These are phyloP conservation scores for Marasmius sp. DNA, from an alignment of 1,284 basidiomycete species.

Conservation along the genomic window DNA sequence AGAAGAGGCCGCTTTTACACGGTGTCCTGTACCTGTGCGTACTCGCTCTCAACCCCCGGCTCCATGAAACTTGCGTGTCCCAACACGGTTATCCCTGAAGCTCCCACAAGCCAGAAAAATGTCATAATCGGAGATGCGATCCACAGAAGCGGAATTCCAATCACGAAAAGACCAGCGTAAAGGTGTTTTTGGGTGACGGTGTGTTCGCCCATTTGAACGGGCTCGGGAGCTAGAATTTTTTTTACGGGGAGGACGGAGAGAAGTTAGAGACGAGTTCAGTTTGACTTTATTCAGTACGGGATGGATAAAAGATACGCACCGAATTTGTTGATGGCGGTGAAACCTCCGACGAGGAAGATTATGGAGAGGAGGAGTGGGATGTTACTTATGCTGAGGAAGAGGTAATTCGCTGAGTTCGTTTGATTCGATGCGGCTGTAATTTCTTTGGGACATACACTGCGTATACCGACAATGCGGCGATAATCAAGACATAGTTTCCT, in stretches of 20 bases:
- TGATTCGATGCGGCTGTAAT: background rate
- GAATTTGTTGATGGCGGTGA: constrained; percentile 86
- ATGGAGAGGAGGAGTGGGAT: constrained; percentile 81
- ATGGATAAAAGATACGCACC: constrained; percentile 51
- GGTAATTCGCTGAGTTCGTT: background rate
- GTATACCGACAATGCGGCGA: constrained; percentile 84
- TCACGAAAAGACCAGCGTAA: constrained; percentile 78
- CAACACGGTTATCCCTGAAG: constrained; percentile 73
- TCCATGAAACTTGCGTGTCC: constrained; percentile 83
- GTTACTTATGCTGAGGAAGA: constrained; percentile 63
- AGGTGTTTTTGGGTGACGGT: constrained; percentile 82
- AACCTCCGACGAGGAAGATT: constrained; percentile 89
- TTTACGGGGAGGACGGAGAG: background rate
- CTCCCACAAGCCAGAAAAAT: constrained; percentile 81
- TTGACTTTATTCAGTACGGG: background rate
- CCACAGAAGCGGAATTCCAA: constrained; percentile 74
- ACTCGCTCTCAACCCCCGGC: constrained; percentile 89
- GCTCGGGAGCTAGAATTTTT: constrained; percentile 59
- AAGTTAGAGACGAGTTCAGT: constrained; percentile 1
- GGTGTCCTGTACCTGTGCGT: constrained; percentile 69
- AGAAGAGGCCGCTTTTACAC: constrained; percentile 40
- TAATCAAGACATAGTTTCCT: constrained; percentile 89
- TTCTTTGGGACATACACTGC: constrained; percentile 67
- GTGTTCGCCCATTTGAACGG: constrained; percentile 76
- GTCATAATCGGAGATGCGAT: constrained; percentile 66